Evolutionary conservation across 2,329 filamentous ascomycete species (phyloP), one percentile per base, ranked within the genome.

Genomic region (Boeremia exigua): DNA sequence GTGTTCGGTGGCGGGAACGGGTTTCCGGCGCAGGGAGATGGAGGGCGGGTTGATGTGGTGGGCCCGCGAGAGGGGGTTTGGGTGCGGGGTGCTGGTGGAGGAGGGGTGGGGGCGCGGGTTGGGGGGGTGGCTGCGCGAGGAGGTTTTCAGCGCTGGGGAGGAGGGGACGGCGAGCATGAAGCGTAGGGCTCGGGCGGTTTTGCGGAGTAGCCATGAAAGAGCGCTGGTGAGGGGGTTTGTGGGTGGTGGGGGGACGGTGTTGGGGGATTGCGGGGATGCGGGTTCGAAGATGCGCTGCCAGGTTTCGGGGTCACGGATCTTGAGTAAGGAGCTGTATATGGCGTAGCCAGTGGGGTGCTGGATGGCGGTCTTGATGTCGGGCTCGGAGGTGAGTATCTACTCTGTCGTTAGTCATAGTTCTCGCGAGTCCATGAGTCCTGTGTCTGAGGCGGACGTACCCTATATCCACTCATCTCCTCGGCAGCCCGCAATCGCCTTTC

Each of bases 151-250:
- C 8, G 49, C 51, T 14, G 51, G 39, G 15, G 61, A 48, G 2
- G 51, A 53, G 2, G 64, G 59, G 15, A 54, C 53, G 8, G 58
- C 49, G n/a, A 68, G 55, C 6, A 66, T 27, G 19, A 50, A 56
- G 11, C 65, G 60, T 6, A 55, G 34, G 4, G 62, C 46, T 42
- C 48, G 62, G 37, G 55, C 54, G 2, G 44, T 46, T 9, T 33
- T 47, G 46, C 50, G 15, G 34, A 53, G 6, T 1, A 46, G 5
- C 30, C 17, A 32, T 7, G 19, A 28, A 0, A 56, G 6, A 2
- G 32, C 33, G 11, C 25, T 43, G 9, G n/a, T 14, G 15, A 12
- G 28, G 9, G 34, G 3, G 8, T 11, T n/a, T 27, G 9, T 6
- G 3, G 2, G 3, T 17, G 17, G 44, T 10, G 12, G 14, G 11